These are phyloP conservation scores for Sabuloglossum arenarium DNA, from an alignment of 495 filamentous ascomycete genomes.

Conservation along the genomic window DNA sequence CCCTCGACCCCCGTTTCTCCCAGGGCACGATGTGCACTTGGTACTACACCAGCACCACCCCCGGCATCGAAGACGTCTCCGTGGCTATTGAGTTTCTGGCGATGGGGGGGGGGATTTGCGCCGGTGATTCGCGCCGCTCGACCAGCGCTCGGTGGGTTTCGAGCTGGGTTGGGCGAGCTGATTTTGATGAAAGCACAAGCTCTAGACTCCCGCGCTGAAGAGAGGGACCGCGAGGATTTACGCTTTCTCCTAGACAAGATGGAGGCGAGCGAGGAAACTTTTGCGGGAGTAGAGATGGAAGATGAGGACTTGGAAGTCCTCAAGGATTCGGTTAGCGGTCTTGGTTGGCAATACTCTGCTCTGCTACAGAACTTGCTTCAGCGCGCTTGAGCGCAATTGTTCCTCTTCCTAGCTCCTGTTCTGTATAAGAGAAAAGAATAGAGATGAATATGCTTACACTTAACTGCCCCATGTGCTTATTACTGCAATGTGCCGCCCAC, in stretches of 20 bases:
- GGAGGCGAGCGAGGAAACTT: background rate
- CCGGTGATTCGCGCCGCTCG: background rate
- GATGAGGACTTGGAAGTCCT: background rate
- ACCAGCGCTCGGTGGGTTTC: background rate
- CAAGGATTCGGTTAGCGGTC: background rate
- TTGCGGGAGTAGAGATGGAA: conserved; percentile 1
- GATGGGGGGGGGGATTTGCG: background rate
- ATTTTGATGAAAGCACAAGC: background rate
- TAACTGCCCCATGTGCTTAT: no score
- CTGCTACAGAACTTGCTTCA: background rate
- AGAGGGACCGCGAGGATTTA: background rate
- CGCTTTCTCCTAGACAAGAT: conserved; percentile 1
- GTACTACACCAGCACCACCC: background rate
- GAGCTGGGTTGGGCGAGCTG: background rate
- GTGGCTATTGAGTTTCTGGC: background rate
- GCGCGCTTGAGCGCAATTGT: background rate
- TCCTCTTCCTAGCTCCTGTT: background rate
- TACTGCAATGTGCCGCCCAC: no score
- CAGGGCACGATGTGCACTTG: background rate
- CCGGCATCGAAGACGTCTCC: background rate
- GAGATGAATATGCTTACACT: no score
- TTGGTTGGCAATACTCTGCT: background rate
- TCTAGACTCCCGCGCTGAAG: background rate
- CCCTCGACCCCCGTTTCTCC: background rate
- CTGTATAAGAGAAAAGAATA: no score